Percentiles rank a stretch among this genome's conserved stretches.
These are phyloP conservation scores for Cynara cardunculus DNA, from an alignment of 129 eudicot species.

Conservation along the genomic window DNA sequence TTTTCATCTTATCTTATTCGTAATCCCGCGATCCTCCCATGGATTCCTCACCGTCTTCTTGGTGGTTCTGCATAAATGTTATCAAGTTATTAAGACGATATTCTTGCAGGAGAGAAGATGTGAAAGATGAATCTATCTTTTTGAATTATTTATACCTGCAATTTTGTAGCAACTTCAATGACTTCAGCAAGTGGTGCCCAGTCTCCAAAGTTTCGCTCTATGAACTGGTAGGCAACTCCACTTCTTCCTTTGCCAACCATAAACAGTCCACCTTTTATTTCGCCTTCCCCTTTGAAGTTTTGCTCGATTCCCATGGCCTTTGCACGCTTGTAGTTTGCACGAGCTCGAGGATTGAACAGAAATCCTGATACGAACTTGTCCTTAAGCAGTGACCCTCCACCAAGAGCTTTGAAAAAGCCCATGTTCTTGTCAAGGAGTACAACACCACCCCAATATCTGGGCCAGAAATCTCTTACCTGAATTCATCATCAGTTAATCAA, in stretches of 20 bases:
- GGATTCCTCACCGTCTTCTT: conserved; percentile 36
- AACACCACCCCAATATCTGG: conserved; percentile 84
- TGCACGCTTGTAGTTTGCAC: conserved; percentile 73
- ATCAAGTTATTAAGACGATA: not conserved
- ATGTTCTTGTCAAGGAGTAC: conserved; percentile 64
- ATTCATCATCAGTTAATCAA: conserved; percentile 4
- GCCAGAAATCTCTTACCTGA: conserved; percentile 85
- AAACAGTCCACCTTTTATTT: conserved; percentile 84
- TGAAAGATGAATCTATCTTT: not conserved
- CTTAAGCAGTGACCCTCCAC: conserved; percentile 74
- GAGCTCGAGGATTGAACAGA: conserved; percentile 72
- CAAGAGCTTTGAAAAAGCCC: conserved; percentile 77
- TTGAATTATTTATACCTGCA: conserved; percentile 50
- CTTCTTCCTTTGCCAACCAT: conserved; percentile 68
- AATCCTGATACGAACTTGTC: conserved; percentile 89
- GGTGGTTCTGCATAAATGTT: conserved; percentile 42
- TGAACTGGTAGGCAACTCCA: conserved; percentile 83
- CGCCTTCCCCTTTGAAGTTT: conserved; percentile 81
- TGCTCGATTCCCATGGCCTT: conserved; percentile 60
- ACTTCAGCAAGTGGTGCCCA: conserved; percentile 89
- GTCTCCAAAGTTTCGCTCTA: conserved; percentile 79
- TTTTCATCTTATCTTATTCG: conserved; percentile 16
- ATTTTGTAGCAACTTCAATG: conserved; percentile 51
- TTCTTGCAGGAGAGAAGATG: not conserved
- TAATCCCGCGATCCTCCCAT: conserved; percentile 25